Conservation (phyloP, 176 grass and related monocot genomes). For the Ensete glaucum region DNA sequence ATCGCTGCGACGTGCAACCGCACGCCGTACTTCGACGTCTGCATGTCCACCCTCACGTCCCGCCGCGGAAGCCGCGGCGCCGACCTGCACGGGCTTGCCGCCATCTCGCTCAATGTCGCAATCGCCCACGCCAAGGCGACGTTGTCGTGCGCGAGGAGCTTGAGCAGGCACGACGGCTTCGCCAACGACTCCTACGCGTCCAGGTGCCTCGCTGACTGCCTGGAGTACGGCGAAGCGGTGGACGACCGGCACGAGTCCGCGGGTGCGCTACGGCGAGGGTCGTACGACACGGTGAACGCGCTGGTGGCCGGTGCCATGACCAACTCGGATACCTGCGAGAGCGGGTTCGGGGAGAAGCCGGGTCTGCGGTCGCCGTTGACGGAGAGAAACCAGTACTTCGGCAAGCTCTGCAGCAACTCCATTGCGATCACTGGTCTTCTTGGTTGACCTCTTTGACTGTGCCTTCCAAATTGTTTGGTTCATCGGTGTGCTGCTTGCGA, state of each 20-base stretch:
- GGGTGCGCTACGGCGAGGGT: not conserved
- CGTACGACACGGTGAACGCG: not conserved
- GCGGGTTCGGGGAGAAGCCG: slow-evolving; percentile 1
- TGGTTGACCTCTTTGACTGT: not conserved
- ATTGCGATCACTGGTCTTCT: slow-evolving; percentile 5
- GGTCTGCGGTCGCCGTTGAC: slow-evolving; percentile 1
- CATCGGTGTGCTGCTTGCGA: too few relatives aligned
- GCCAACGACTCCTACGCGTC: not conserved
- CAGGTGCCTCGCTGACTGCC: not conserved
- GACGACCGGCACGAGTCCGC: not conserved
- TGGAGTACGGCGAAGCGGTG: not conserved
- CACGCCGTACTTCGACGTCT: not conserved
- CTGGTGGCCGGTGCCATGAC: slow-evolving; percentile 1
- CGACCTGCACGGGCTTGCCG: not conserved
- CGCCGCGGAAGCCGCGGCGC: not conserved
- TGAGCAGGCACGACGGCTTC: not conserved
- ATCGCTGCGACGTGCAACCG: not conserved
- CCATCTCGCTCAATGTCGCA: not conserved
- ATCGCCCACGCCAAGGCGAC: not conserved
- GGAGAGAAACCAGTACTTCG: not conserved
- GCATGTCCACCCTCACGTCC: not conserved
- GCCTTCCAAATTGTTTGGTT: too few relatives aligned
- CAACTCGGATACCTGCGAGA: not conserved
- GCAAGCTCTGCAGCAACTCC: slow-evolving; percentile 9
- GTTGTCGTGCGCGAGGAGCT: not conserved